Conservation (phyloP, 140 eudicot species). For the Stevia rebaudiana region DNA sequence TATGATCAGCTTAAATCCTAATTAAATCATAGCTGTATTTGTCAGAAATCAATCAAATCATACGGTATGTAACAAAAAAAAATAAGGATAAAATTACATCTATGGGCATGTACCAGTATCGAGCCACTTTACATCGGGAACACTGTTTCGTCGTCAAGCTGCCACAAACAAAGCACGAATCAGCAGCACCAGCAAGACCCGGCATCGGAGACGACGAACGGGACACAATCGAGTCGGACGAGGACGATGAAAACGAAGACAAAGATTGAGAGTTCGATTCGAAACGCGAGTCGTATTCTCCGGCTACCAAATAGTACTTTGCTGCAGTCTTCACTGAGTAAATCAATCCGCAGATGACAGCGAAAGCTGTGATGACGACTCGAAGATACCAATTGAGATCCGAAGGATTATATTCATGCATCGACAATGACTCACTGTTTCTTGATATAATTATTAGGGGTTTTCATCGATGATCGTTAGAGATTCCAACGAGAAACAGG, state of each 20-base stretch:
- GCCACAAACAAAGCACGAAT: slow-evolving; percentile 59
- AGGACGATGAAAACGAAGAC: background rate
- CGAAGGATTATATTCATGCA: slow-evolving; percentile 43
- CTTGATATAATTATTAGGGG: slow-evolving; percentile 14
- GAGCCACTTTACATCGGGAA: slow-evolving; percentile 58
- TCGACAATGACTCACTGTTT: slow-evolving; percentile 37
- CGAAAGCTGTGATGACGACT: slow-evolving; percentile 35
- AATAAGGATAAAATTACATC: background rate
- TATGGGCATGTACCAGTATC: slow-evolving; percentile 52
- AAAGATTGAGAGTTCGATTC: slow-evolving; percentile 30
- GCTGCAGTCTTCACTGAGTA: slow-evolving; percentile 54
- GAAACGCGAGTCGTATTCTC: slow-evolving; percentile 45
- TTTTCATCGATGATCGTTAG: slow-evolving; percentile 29
- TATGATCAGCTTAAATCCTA: no score
- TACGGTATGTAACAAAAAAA: background rate
- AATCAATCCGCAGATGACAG: slow-evolving; percentile 39
- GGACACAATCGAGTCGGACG: background rate
- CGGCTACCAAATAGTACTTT: slow-evolving; percentile 45
- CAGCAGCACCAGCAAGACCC: slow-evolving; percentile 19
- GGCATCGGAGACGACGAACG: slow-evolving; percentile 30
- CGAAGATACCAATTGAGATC: slow-evolving; percentile 61
- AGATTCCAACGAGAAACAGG: background rate
- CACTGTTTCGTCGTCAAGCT: slow-evolving; percentile 43
- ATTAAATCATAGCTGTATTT: background rate
- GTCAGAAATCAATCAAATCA: background rate